phyloP scores from a whole-genome alignment of 1,139 yeast species.

The Pneumocystis jirovecii region DNA sequence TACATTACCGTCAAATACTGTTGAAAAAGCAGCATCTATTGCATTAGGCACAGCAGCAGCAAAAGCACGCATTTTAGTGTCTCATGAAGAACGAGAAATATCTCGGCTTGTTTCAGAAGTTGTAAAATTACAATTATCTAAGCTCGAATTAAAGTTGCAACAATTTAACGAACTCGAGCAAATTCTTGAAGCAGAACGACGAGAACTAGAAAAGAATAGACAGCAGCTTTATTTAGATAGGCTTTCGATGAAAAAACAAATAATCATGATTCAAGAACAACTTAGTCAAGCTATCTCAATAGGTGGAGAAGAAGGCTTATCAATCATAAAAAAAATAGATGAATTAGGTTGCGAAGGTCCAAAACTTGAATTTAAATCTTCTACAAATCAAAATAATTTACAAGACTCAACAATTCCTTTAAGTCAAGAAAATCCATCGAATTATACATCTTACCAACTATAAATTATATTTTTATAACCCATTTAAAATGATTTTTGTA shows the following conservation, averaged over 20 bases:
- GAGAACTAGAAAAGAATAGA: conserved; percentile 57
- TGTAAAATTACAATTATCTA: conserved; percentile 55
- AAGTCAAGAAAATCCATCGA: not conserved
- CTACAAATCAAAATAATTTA: not conserved
- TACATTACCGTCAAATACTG: conserved; percentile 8
- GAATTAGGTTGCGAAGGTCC: not conserved
- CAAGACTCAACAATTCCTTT: not conserved
- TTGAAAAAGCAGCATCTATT: conserved; percentile 19
- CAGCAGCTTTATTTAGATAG: conserved; percentile 72
- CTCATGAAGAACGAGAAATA: conserved; percentile 62
- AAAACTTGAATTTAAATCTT: not conserved
- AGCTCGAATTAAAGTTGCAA: conserved; percentile 59
- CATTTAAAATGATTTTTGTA: not conserved
- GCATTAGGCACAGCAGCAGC: conserved; percentile 45
- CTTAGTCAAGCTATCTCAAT: conserved; percentile 26
- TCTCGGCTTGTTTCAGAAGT: conserved; percentile 39
- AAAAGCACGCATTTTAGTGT: conserved; percentile 68
- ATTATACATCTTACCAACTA: not conserved
- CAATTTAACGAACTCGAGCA: conserved; percentile 62
- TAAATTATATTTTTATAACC: not conserved
- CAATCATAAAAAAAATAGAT: not conserved
- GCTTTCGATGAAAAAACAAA: conserved; percentile 51
- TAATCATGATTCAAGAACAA: conserved; percentile 38
- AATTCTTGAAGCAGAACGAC: conserved; percentile 64
- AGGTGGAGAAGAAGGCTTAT: conserved; percentile 1